Base-by-base conservation (phyloP, 2,329 filamentous ascomycete genomes). In the Dothiorella sarmentorum region DNA sequence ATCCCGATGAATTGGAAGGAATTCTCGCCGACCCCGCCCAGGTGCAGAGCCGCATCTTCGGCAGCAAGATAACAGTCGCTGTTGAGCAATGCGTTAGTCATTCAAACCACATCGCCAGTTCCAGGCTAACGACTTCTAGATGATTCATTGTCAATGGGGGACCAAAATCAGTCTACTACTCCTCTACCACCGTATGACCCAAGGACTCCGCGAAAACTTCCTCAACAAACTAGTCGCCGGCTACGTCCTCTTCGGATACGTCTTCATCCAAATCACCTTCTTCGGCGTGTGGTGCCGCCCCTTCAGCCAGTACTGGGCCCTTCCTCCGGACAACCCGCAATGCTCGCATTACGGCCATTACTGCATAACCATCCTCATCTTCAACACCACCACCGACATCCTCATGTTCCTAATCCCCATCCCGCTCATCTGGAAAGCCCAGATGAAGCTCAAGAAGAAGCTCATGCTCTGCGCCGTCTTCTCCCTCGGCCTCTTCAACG, bases 401-500 rank as follows among this genome's bases (percentile, higher is more conserved):
- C 58, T 64, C 26, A 43, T 63, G 11, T 26, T 22, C 35, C n/a
- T n/a, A n/a, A 60, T 63, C 18, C 63, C 63, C 1, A 35, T 63
- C 9, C 60, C 60, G 7, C 44, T 62, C 6, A 56, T 64, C 40
- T 35, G 58, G 43, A 38, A 44, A 15, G 51, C 60, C 2, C 57
- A 59, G 49, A 57, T 62, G 52, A 60, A 61, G 24, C 55, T 42
- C 15, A 22, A 53, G 29, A 62, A 61, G 43, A 60, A 59, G 37
- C 9, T 31, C 22, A 49, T 60, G 43, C 42, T 63, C 6, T 42
- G 44, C 44, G 69, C 64, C 52, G 73, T 80, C 38, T 79, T 81
- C 61, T 73, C 71, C 3, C 67, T 81, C 3, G 79, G 78, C 1
- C 61, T 77, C 7, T 77, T 81, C 59, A 67, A 77, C 62, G 76